Percentiles rank a stretch among this genome's conserved stretches.
Conservation (phyloP, 495 filamentous ascomycete species). For the Achaetomiella virescens region DNA sequence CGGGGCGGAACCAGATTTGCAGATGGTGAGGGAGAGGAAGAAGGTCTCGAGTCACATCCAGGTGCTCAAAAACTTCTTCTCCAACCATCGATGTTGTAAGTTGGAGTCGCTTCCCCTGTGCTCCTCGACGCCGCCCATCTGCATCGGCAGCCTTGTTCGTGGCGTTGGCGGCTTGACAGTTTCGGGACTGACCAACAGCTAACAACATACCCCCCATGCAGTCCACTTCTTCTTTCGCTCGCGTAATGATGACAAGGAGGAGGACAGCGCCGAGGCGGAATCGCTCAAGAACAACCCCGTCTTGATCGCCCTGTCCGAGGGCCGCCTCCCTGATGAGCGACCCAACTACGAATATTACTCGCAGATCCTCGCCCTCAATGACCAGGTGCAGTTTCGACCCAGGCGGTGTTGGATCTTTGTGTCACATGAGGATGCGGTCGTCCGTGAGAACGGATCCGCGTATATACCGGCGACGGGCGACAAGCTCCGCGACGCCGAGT, state of each 20-base stretch:
- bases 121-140: neutral
- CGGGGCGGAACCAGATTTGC: constrained; percentile 25
- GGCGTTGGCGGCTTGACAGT: constrained; percentile 2
- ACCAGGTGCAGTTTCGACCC: constrained; percentile 35
- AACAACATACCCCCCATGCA: constrained; percentile 20
- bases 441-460: constrained; percentile 29
- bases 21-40: constrained; percentile 58
- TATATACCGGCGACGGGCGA: constrained; percentile 30
- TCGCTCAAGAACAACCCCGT: constrained; percentile 50
- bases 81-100: constrained; percentile 34
- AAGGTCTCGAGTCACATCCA: constrained; percentile 96
- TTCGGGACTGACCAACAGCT: constrained; percentile 9
- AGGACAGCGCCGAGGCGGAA: constrained; percentile 31
- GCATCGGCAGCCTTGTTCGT: constrained; percentile 4
- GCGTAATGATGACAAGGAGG: constrained; percentile 14
- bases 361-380: constrained; percentile 36
- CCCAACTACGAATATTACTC: constrained; percentile 48
- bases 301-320: constrained; percentile 45
- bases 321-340: constrained; percentile 39
- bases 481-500: constrained; percentile 34
- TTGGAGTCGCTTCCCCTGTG: constrained; percentile 5
- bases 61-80: constrained; percentile 76
- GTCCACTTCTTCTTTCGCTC: constrained; percentile 44
- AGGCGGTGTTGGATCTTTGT: constrained; percentile 43
- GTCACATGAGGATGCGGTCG: constrained; percentile 33